Base-by-base conservation (phyloP, 768 basidiomycete genomes). In the Chalciporus sphaerocephalus region DNA sequence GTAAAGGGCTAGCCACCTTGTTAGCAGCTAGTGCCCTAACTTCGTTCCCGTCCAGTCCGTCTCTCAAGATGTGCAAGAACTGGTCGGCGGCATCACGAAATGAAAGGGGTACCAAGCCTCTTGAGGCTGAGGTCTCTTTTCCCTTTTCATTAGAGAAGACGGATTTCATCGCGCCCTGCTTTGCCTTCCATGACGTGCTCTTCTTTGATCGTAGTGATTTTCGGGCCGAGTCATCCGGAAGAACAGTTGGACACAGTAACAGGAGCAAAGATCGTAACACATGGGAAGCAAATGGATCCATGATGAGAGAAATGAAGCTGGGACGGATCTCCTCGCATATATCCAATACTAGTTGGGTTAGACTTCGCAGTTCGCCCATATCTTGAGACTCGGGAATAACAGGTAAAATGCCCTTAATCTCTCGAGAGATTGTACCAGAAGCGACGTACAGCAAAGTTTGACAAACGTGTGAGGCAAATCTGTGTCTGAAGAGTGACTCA, bases 401-500 rank as follows among this genome's bases (percentile, higher is more conserved):
- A 4, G 84, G 76, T 24, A 77, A 66, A 2, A 85, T 72, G 4
- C 80, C 78, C 50, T 72, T 74, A 21, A 67, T 67, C 75, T 91
- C 89, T 61, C 88, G 73, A 20, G 76, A 69, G 35, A 89, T 66
- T 0, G 87, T 87, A 35, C 81, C 75, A 22, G 57, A 58, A 6
- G 81, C 79, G 18, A 90, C 79, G 2, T 75, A 76, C 53, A 97
- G 75, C 52, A 96, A 68, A 1, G 92, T 97, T 64, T 97, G 92
- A 56, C 87, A 87, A 6, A 96, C 94, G 79, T 97, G 94, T 20
- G 93, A 95, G 13, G 87, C 92, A 71, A 96, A 98, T 22, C 93
- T 79, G 58, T 98, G 87, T 58, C 75, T 81, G 22, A 76, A 69
- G 21, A 93, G 72, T 18, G 69, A 58, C 47, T 80, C 80, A 51